Percentiles rank a stretch among this genome's conserved stretches.
Evolutionary conservation across 163 green algal genomes (phyloP).

Genomic region (Smithsoniella earleae): DNA sequence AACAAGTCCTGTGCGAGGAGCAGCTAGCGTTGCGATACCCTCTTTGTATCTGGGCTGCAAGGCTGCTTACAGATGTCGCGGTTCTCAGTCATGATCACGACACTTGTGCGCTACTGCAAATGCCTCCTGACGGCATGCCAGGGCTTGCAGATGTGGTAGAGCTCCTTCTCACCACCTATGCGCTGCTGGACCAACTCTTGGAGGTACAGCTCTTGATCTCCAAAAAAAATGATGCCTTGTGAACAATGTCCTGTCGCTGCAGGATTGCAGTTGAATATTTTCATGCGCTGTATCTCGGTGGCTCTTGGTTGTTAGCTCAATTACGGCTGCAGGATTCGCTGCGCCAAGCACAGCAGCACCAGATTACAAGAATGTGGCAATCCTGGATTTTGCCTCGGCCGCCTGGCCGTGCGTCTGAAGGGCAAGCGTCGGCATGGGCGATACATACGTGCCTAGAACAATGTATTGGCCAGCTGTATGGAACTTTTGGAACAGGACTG

Average conservation of each 20-base stretch:
- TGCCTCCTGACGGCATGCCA: slow-evolving; percentile 23
- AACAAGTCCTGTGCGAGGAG: slow-evolving; percentile 14
- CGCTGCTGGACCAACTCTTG: slow-evolving; percentile 5
- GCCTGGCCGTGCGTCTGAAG: neutral
- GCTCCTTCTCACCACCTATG: neutral
- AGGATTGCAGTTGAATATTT: neutral
- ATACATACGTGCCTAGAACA: slow-evolving; percentile 20
- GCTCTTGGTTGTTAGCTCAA: neutral
- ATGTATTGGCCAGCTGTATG: neutral
- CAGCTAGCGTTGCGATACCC: neutral
- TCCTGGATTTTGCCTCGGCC: too few species aligned
- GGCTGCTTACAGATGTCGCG: slow-evolving; percentile 9
- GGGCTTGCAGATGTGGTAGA: slow-evolving; percentile 25
- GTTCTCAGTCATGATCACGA: neutral
- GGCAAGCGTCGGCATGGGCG: neutral
- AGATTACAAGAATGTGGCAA: neutral
- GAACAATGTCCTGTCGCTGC: neutral
- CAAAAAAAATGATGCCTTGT: too few species aligned
- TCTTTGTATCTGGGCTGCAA: slow-evolving; percentile 5
- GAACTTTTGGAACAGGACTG: neutral
- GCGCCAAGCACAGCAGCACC: neutral
- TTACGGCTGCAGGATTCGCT: neutral
- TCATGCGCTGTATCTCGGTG: neutral
- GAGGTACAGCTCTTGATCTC: neutral
- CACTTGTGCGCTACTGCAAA: slow-evolving; percentile 10